A percentile compares a stretch with the other conserved stretches of the same genome.
Conservation (phyloP, 208 protist species). For the Trypanosoma boissoni region DNA sequence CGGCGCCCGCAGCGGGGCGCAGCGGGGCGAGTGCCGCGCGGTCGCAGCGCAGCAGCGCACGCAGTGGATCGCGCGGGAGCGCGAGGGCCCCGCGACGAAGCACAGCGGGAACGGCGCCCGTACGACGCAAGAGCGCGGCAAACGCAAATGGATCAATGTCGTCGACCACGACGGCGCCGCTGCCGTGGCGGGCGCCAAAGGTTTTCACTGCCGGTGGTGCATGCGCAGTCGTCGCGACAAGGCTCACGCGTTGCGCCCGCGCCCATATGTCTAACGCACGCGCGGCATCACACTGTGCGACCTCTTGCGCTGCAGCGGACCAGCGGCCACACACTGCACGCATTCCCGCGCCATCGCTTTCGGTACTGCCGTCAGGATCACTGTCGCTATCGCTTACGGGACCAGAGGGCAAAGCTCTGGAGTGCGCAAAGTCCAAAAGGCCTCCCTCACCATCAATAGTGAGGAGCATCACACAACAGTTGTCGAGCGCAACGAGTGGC, state of each 20-base stretch:
- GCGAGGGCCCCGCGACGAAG: constrained; percentile 16
- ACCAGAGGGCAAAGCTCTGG: background rate
- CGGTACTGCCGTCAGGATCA: constrained; percentile 1
- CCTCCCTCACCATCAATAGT: constrained; percentile 50
- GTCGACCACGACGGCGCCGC: constrained; percentile 22
- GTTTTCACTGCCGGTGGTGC: constrained; percentile 37
- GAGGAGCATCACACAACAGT: constrained; percentile 41
- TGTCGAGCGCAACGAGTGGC: constrained; percentile 9
- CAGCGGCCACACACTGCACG: constrained; percentile 11
- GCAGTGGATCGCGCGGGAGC: constrained; percentile 1
- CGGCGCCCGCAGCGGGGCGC: constrained; percentile 10
- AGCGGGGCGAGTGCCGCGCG: background rate
- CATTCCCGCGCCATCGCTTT: constrained; percentile 2
- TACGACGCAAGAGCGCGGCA: constrained; percentile 17
- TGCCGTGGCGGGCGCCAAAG: constrained; percentile 28
- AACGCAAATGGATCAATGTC: constrained; percentile 16
- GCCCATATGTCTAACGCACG: constrained; percentile 45
- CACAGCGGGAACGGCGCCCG: constrained; percentile 13
- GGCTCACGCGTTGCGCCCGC: constrained; percentile 29
- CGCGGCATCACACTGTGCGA: constrained; percentile 29
- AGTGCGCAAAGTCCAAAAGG: constrained; percentile 42
- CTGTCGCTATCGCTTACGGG: background rate
- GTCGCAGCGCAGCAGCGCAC: constrained; percentile 2
- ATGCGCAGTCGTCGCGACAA: constrained; percentile 54
- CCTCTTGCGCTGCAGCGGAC: constrained; percentile 15